These are phyloP conservation scores for Phlyctochytrium arcticum DNA, from an alignment of 192 early-diverging fungal species.

Conservation along the genomic window DNA sequence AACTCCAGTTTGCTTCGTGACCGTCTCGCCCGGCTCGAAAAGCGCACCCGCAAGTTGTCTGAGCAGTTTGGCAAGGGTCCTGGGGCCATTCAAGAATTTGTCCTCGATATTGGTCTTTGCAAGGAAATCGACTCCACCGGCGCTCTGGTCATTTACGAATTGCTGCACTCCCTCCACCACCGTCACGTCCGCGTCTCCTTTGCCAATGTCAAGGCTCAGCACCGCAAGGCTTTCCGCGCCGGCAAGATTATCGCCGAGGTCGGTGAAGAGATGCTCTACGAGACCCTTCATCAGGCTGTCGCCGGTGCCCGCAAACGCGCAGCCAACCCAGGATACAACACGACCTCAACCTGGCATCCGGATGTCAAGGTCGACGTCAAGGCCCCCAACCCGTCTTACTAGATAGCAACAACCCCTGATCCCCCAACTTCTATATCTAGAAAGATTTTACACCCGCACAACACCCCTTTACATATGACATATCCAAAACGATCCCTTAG, in stretches of 20 bases:
- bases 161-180: neutral
- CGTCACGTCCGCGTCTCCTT: neutral
- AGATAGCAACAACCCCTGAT: too few species aligned
- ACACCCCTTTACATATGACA: too few species aligned
- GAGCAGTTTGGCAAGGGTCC: neutral
- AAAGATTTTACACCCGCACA: too few species aligned
- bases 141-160: neutral
- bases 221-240: neutral
- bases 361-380: too few species aligned
- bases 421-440: too few species aligned
- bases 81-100: neutral
- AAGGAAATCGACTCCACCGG: neutral
- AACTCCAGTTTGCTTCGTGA: neutral
- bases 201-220: neutral
- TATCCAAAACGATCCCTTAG: too few species aligned
- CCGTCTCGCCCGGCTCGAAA: neutral
- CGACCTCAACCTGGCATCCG: too few species aligned
- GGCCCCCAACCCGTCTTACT: too few species aligned
- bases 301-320: neutral
- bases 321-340: neutral
- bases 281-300: neutral
- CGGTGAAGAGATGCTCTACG: neutral
- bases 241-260: neutral
- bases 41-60: neutral
- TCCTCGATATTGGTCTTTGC: neutral